Evolutionary conservation across 768 basidiomycete species (phyloP).

Genomic region (Solioccasus polychromus): DNA sequence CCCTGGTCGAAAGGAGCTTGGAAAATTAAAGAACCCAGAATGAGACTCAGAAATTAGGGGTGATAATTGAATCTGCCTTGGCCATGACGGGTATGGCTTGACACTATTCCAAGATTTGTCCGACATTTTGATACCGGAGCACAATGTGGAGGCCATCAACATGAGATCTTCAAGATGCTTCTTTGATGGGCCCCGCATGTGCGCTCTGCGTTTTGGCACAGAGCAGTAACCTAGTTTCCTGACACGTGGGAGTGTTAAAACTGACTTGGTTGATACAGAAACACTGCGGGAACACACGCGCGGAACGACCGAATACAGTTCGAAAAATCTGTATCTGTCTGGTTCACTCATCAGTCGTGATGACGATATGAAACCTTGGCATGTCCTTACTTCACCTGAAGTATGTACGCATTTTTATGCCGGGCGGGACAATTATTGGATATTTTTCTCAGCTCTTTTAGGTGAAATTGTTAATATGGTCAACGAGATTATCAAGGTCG

Average conservation of each 20-base stretch:
- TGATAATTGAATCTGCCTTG: conserved; percentile 4
- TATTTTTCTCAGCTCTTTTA: neutral
- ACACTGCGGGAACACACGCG: neutral
- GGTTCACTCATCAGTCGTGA: neutral
- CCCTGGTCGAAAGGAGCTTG: neutral
- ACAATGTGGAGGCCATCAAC: conserved; percentile 1
- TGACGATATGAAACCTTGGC: neutral
- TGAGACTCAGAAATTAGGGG: conserved; percentile 5
- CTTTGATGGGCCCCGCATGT: conserved; percentile 8
- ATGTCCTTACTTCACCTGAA: conserved; percentile 1
- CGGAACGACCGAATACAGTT: neutral
- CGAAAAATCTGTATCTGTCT: conserved; percentile 3
- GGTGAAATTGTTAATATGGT: neutral
- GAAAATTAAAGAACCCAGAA: neutral
- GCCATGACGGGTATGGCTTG: conserved; percentile 4
- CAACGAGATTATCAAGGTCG: neutral
- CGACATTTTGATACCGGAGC: neutral
- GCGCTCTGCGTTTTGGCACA: conserved; percentile 4
- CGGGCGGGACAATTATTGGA: neutral
- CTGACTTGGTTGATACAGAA: neutral
- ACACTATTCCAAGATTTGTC: neutral
- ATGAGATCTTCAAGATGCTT: conserved; percentile 2
- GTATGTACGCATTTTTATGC: neutral
- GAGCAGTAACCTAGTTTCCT: neutral
- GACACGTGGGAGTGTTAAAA: neutral